phyloP scores from a whole-genome alignment of 371 early-diverging fungal species.

The Mortierella sp. region DNA sequence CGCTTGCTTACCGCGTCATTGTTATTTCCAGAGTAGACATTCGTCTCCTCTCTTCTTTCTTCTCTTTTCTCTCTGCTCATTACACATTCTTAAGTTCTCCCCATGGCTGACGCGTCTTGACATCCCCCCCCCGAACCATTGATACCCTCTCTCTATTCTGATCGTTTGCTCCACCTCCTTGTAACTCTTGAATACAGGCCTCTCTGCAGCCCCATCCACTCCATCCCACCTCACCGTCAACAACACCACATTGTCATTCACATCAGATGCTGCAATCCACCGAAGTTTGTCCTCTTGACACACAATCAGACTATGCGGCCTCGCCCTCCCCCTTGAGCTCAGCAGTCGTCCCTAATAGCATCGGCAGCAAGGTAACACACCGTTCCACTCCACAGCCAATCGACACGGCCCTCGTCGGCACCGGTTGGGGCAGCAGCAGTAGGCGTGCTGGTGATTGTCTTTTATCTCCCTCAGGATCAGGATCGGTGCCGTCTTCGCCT shows the following conservation, averaged over 20 bases:
- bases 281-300: background rate
- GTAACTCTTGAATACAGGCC: too few species aligned
- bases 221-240: too few species aligned
- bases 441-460: background rate
- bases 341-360: background rate
- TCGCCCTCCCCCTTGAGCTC: too few species aligned
- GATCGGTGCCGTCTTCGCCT: slow-evolving; percentile 7
- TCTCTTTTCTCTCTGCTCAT: background rate
- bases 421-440: background rate
- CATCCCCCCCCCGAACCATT: too few species aligned
- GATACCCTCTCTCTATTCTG: too few species aligned
- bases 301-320: background rate
- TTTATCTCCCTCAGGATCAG: background rate
- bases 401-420: background rate
- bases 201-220: too few species aligned
- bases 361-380: background rate
- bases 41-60: background rate
- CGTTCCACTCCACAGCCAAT: background rate
- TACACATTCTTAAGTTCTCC: background rate
- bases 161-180: too few species aligned
- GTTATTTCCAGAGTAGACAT: too few species aligned
- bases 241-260: too few species aligned
- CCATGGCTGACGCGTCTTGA: too few species aligned
- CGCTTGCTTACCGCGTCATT: too few species aligned
- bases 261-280: background rate